Conservation (phyloP, 257 asterid genomes). For the Cynanchum wilfordii region DNA sequence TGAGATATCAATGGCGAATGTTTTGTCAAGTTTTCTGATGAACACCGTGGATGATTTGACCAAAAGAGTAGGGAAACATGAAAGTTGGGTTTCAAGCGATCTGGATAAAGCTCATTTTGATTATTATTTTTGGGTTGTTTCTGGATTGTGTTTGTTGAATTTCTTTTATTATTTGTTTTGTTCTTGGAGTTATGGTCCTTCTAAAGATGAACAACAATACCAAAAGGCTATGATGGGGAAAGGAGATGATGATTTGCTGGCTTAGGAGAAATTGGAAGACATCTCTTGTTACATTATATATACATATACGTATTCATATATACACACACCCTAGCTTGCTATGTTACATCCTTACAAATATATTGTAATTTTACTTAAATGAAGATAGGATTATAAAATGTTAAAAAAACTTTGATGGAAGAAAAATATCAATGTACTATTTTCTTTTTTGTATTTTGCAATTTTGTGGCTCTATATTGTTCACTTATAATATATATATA, state of each 20-base stretch:
- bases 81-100: conserved; percentile 59
- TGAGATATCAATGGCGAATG: conserved; percentile 39
- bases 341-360: too few species aligned
- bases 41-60: conserved; percentile 33
- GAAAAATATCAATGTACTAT: too few species aligned
- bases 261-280: background rate
- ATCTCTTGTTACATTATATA: too few species aligned
- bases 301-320: too few species aligned
- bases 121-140: background rate
- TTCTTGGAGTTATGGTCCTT: background rate
- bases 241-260: background rate
- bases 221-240: background rate
- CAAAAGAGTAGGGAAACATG: conserved; percentile 30
- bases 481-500: too few species aligned
- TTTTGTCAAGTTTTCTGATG: conserved; percentile 51
- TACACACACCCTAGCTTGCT: too few species aligned
- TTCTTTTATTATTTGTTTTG: background rate
- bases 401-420: too few species aligned
- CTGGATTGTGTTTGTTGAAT: background rate
- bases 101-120: conserved; percentile 54
- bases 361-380: too few species aligned
- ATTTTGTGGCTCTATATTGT: too few species aligned
- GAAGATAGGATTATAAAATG: too few species aligned
- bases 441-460: too few species aligned
- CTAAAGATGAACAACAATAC: background rate